A percentile compares a stretch with the other conserved stretches of the same genome.
Conservation (phyloP, 306 rosid species). For the Vigna mungo region DNA sequence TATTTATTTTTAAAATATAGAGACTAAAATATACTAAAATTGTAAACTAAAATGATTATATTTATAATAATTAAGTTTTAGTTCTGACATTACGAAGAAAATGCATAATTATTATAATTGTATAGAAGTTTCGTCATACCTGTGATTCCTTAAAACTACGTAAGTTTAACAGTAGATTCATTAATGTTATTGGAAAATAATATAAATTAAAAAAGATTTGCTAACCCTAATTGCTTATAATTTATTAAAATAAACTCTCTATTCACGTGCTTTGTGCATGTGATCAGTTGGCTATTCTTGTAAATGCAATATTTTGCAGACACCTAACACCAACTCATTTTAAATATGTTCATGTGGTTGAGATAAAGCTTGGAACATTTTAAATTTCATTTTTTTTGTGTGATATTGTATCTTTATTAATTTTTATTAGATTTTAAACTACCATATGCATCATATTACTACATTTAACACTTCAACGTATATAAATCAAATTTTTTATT, state of each 20-base stretch:
- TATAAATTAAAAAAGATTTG: too few species aligned
- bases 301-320: not conserved
- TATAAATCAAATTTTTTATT: too few species aligned
- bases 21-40: too few species aligned
- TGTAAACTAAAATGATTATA: too few species aligned
- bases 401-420: not conserved
- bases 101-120: too few species aligned
- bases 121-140: too few species aligned
- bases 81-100: too few species aligned
- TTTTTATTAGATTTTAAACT: not conserved
- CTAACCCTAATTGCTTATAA: not conserved
- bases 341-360: not conserved
- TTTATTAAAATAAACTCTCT: not conserved
- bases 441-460: not conserved
- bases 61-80: too few species aligned
- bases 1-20: too few species aligned
- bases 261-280: slow-evolving; percentile 6
- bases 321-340: slow-evolving; percentile 18
- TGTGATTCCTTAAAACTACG: not conserved
- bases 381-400: not conserved
- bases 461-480: not conserved
- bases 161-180: not conserved
- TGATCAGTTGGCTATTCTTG: slow-evolving; percentile 11
- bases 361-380: not conserved
- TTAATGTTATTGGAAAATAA: too few species aligned